Evolutionary conservation across 1,284 basidiomycete species (phyloP), one percentile per base, ranked within the genome.

Genomic region (Sphaerobolus stellatus): DNA sequence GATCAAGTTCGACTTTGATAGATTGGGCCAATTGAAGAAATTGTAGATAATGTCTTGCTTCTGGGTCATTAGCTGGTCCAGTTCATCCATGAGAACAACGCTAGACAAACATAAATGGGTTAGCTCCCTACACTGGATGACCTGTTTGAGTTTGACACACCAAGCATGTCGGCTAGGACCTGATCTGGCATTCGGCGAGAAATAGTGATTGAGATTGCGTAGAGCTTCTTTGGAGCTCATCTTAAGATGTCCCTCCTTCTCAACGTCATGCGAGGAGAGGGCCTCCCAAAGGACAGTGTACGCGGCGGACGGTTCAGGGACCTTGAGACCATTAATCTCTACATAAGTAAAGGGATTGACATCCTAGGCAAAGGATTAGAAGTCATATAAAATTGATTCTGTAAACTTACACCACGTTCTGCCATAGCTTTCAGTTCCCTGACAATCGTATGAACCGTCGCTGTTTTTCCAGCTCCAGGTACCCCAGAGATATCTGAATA

Each of bases 1-100:
- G 50, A 98, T 87, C 14, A 99, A 80, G 65, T 90, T 89, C 52
- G 90, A 92, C 14, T 86, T 86, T 1, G 83, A 80, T 56, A 96
- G 78, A 9, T 93, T 95, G 1, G 96, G 97, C 96, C 97, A 99
- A 69, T 98, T 98, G 81, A 99, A 99, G 72, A 99, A 96, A 69
- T 98, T 98, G 74, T 99, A 99, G 38, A 99, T 91, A 2, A 99
- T 96, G 62, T 98, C 95, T 71, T 99, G 96, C 66, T 97, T 96
- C 22, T 88, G 78, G 0, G 96, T 98, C 59, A 99, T 85, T 30
- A 99, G 80, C 69, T 98, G 96, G 71, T 99, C 96, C 2, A 99
- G 80, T 71, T 99, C 96, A 68, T 99, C 96, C 92, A 99, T 98
- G 24, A 99, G 76, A 3, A 99, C 93, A 4, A 99, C 90, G 56